Base-by-base conservation (phyloP, 106 monocot genomes). In the Dendrobium officinale region DNA sequence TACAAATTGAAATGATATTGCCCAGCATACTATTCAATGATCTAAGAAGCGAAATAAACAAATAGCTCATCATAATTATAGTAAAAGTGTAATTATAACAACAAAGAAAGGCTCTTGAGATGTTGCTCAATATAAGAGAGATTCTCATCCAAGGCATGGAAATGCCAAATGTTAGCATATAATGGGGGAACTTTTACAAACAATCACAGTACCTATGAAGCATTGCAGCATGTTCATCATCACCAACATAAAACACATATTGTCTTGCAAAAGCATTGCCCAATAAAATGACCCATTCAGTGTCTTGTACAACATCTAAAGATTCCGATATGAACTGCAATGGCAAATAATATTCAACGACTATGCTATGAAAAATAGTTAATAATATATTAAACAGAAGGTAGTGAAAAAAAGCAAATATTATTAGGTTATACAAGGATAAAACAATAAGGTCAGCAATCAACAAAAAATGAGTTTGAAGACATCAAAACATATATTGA, bases 271-370 rank as follows among this genome's bases (percentile, higher is more conserved):
- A 99, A 84, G 98, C 87, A 83, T 99, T 79, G 66, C 98, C 98
- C 81, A 99, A 84, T 10, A 92, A 89, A 55, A 95, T 83, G 56
- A 90, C 80, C 95, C 98, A 99, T 85, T 91, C 90, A 51, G 48
- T 43, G 68, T 99, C 95, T 66, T 86, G 91, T 73, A 86, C 87
- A 81, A 99, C 95, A 93, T 99, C 95, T 82, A 99, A 61, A 75
- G 98, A 95, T 85, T 99, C 98, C 80, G 98, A 85, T 55, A 99
- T 83, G 80, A 99, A 95, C 98, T 99, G 91, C 70, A 78, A 88
- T 47, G 15, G 9, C 44, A 86, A 49, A 81, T 7, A 74, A 49
- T 11, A 43, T 26, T 22, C 24, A 76, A 51, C 76, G 27, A 3
- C 3, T 49, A 49, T 24, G 49, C 13, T 51, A 5, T 18, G 70